A percentile compares a stretch with the other conserved stretches of the same genome.
These are phyloP conservation scores for Fusarium begoniae DNA, from an alignment of 2,329 filamentous ascomycete species.

Conservation along the genomic window DNA sequence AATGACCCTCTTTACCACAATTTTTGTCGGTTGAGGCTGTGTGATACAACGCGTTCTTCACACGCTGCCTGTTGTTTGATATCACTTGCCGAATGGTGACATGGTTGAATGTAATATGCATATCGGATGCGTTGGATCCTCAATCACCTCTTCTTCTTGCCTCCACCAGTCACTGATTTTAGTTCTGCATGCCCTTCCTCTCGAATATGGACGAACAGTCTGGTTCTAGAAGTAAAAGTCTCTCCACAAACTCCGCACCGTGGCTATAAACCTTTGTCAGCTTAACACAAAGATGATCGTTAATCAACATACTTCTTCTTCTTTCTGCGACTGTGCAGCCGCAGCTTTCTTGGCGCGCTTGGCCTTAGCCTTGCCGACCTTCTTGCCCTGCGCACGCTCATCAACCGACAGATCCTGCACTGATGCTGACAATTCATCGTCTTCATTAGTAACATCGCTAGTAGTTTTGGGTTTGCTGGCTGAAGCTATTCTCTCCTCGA, in stretches of 20 bases:
- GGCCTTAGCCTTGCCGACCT: conserved; percentile 61
- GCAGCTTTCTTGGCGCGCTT: conserved; percentile 61
- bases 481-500: conserved; percentile 53
- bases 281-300: not conserved
- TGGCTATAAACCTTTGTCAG: conserved; percentile 43
- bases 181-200: conserved; percentile 70
- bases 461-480: not conserved
- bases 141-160: conserved; percentile 50
- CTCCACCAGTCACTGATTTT: conserved; percentile 27
- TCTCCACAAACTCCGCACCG: conserved; percentile 57
- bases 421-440: conserved; percentile 19
- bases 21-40: not conserved
- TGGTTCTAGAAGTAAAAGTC: conserved; percentile 69
- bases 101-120: not conserved
- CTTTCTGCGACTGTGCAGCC: conserved; percentile 46
- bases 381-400: conserved; percentile 46
- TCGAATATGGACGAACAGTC: conserved; percentile 78
- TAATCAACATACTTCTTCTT: conserved; percentile 47
- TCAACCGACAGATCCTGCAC: conserved; percentile 41
- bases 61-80: not conserved
- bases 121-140: not conserved
- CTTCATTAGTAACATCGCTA: not conserved
- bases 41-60: not conserved
- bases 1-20: conserved; percentile 1
- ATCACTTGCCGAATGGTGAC: not conserved